phyloP scores from a whole-genome alignment of 2,329 filamentous ascomycete species.

The Penicillium sp. region DNA sequence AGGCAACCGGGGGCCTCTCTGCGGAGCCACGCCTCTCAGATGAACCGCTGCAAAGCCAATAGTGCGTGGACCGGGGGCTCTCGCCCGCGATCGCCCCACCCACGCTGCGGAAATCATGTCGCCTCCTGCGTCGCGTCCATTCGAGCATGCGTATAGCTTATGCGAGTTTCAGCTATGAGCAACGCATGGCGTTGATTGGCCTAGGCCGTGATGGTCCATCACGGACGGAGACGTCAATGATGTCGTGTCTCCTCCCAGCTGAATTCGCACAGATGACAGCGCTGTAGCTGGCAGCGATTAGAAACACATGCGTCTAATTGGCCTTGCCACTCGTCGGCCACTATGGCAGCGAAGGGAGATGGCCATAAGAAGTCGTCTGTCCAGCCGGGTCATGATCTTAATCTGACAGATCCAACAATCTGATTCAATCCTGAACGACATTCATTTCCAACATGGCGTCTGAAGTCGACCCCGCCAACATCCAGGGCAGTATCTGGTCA shows the following conservation, averaged over 20 bases:
- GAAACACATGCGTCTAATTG: constrained; percentile 1
- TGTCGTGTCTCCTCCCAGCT: constrained; percentile 1
- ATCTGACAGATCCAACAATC: neutral
- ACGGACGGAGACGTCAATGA: constrained; percentile 2
- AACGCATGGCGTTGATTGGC: constrained; percentile 3
- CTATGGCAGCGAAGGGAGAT: neutral
- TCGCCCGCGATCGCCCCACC: neutral
- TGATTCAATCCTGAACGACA: constrained; percentile 1
- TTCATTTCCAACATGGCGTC: constrained; percentile 2
- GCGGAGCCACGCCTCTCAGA: constrained; percentile 2
- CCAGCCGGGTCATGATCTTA: neutral
- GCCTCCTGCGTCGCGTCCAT: neutral
- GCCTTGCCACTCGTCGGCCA: constrained; percentile 1
- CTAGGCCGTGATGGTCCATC: constrained; percentile 1
- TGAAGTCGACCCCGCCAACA: constrained; percentile 14
- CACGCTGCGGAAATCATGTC: constrained; percentile 1
- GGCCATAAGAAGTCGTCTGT: constrained; percentile 1
- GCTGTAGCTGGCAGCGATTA: constrained; percentile 1
- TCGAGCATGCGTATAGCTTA: neutral
- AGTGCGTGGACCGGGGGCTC: neutral
- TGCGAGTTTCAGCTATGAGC: constrained; percentile 1
- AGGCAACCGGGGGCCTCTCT: neutral
- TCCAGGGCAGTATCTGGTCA: constrained; percentile 17
- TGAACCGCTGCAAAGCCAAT: constrained; percentile 4
- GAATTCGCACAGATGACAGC: neutral